Conservation (phyloP, 805 yeast species). For the Nakazawaea wyomingensis region DNA sequence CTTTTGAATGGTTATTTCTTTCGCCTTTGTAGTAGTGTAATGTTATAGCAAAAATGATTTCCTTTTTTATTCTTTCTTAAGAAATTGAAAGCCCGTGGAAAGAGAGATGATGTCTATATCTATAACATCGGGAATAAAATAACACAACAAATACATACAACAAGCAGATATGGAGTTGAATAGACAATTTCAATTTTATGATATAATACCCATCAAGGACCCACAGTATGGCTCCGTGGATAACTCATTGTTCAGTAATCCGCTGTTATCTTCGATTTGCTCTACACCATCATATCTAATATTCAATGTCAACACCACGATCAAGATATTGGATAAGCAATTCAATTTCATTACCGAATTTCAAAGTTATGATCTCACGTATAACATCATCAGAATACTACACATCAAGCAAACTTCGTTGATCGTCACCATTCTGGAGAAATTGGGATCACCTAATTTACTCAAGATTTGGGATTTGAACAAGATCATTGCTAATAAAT, state of each 20-base stretch:
- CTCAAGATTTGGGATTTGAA: constrained; percentile 72
- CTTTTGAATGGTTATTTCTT: too few relatives aligned
- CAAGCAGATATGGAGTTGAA: constrained; percentile 37
- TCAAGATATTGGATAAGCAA: constrained; percentile 53
- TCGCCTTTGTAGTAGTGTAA: too few relatives aligned
- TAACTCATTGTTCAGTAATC: constrained; percentile 73
- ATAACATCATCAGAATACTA: constrained; percentile 55
- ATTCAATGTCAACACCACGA: constrained; percentile 47
- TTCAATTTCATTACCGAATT: constrained; percentile 47
- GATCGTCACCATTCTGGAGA: constrained; percentile 69
- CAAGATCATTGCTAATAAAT: constrained; percentile 32
- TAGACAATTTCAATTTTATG: constrained; percentile 82
- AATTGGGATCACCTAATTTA: constrained; percentile 62
- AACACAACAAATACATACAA: too few relatives aligned
- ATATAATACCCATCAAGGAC: constrained; percentile 75
- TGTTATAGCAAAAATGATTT: too few relatives aligned
- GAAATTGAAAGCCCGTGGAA: too few relatives aligned
- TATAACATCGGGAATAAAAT: too few relatives aligned
- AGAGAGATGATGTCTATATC: too few relatives aligned
- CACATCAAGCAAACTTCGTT: constrained; percentile 43
- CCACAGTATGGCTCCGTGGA: constrained; percentile 57
- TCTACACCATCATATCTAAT: constrained; percentile 53
- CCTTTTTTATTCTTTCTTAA: too few relatives aligned
- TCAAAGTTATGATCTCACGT: constrained; percentile 59
- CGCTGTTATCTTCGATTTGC: constrained; percentile 59